Base-by-base conservation (phyloP, 805 yeast genomes). In the Isabelozyma gotoi region DNA sequence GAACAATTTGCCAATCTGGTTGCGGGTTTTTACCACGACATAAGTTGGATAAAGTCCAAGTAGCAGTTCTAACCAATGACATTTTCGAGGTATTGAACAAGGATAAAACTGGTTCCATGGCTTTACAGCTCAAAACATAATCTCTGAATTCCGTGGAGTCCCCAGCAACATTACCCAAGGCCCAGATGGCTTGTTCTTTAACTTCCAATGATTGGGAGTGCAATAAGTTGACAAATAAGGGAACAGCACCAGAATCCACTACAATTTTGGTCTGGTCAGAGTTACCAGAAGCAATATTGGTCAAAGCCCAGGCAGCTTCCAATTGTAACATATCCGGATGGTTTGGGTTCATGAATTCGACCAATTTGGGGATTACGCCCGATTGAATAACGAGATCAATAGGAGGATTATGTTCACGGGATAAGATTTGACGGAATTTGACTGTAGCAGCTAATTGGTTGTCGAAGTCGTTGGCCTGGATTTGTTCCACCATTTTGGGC, bases 291-390 rank as follows among this genome's bases (percentile, higher is more conserved):
- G 98, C 98, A 65, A 94, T 92, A 64, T 94, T 94, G 40, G 99
- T 94, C 55, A 94, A 78, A n/a, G 98, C 98, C 99, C 99, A 94
- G 7, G 99, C 97, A 10, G 98, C 96, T 73, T 94, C 99, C 57
- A 94, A 80, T 70, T 92, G 98, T 56, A 94, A 77, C 76, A 87
- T 81, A 57, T 88, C 90, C 3, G 91, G 88, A 53, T 88, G 90
- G 42, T 80, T 74, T 29, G 60, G 61, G 46, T 74, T 72, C 90
- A 94, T 85, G 56, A 91, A 89, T 55, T 80, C 83, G 43, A 94
- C 97, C 63, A 94, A 79, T 42, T 84, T 83, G 46, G 97, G 96
- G 42, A 94, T 94, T 27, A 92, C 97, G 37, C 98, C 98, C 42
- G 91, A 78, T 62, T 88, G 86, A 51, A 94, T 91, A 29, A 94